Percentiles rank a stretch among this genome's conserved stretches.
Evolutionary conservation across 345 rosid species (phyloP).

Genomic region (Sapria himalayana): DNA sequence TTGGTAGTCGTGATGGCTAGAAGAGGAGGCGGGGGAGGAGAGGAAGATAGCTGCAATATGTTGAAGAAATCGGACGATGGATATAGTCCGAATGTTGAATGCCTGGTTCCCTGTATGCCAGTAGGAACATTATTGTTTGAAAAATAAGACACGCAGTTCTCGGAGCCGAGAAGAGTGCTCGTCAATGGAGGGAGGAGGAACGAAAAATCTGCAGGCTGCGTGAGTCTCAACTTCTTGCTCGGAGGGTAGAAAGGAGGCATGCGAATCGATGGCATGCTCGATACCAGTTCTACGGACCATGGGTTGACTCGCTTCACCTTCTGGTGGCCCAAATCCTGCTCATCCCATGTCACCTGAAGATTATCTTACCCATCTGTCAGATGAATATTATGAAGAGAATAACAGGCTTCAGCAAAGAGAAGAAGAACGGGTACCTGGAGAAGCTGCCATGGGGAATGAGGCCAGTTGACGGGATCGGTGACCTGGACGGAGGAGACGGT

Average conservation of each 20-base stretch:
- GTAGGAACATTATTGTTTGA: conserved; percentile 67
- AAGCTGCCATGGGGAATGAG: conserved; percentile 86
- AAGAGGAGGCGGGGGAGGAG: conserved; percentile 16
- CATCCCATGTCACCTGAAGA: conserved; percentile 89
- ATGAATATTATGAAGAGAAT: not conserved
- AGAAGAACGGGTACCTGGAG: conserved; percentile 34
- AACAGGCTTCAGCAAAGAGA: conserved; percentile 4
- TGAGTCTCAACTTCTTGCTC: conserved; percentile 61
- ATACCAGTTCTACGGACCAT: conserved; percentile 81
- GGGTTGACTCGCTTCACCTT: conserved; percentile 88
- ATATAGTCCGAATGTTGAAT: conserved; percentile 61
- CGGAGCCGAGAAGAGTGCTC: conserved; percentile 28
- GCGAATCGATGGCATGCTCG: conserved; percentile 52
- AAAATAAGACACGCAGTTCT: conserved; percentile 47
- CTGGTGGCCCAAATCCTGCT: conserved; percentile 89
- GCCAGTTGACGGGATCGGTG: conserved; percentile 61
- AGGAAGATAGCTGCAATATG: conserved; percentile 29
- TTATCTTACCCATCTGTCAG: not conserved
- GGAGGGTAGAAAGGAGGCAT: conserved; percentile 65
- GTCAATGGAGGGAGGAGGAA: conserved; percentile 45
- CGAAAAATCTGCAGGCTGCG: conserved; percentile 37
- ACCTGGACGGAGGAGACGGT: conserved; percentile 64
- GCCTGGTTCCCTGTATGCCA: conserved; percentile 99
- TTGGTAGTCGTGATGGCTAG: too few species aligned
- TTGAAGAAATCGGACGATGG: conserved; percentile 47